A percentile compares a stretch with the other conserved stretches of the same genome.
phyloP scores from a whole-genome alignment of 352 stramenopile species.

The Globisporangium paddicum region DNA sequence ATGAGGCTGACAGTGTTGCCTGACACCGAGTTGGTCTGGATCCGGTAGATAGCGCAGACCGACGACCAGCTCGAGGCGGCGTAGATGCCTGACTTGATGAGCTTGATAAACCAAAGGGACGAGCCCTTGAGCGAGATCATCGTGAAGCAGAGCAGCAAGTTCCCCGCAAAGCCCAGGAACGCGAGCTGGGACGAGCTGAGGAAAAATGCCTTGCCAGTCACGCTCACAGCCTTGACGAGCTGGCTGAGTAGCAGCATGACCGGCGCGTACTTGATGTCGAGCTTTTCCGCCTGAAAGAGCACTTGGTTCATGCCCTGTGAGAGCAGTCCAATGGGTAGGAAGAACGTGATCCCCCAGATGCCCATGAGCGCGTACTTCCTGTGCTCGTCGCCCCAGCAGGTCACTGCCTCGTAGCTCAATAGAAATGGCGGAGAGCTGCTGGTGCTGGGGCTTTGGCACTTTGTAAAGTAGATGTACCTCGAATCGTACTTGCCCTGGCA shows the following conservation, averaged over 20 bases:
- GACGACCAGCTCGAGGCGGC: conserved; percentile 52
- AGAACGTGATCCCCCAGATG: conserved; percentile 53
- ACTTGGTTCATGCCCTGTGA: conserved; percentile 62
- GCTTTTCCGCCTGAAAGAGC: conserved; percentile 49
- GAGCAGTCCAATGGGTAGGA: conserved; percentile 51
- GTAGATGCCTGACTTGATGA: conserved; percentile 51
- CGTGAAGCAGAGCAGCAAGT: conserved; percentile 29
- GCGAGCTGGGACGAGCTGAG: conserved; percentile 32
- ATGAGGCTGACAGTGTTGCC: conserved; percentile 37
- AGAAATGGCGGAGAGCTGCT: conserved; percentile 24
- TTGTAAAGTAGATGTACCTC: conserved; percentile 1
- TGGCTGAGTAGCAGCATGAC: conserved; percentile 47
- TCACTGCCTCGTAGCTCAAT: conserved; percentile 32
- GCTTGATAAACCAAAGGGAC: conserved; percentile 56
- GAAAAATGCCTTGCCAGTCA: conserved; percentile 44
- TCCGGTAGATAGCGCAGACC: conserved; percentile 38
- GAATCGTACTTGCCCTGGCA: conserved; percentile 16
- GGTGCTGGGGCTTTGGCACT: conserved; percentile 5
- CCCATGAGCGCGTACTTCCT: conserved; percentile 45
- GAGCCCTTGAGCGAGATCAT: conserved; percentile 37
- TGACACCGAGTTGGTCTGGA: conserved; percentile 10
- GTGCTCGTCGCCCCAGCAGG: conserved; percentile 39
- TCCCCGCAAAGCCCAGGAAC: conserved; percentile 28
- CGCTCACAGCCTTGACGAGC: conserved; percentile 40
- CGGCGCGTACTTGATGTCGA: conserved; percentile 62